Evolutionary conservation across 2,329 filamentous ascomycete genomes (phyloP).

Genomic region (Fusarium luffae): DNA sequence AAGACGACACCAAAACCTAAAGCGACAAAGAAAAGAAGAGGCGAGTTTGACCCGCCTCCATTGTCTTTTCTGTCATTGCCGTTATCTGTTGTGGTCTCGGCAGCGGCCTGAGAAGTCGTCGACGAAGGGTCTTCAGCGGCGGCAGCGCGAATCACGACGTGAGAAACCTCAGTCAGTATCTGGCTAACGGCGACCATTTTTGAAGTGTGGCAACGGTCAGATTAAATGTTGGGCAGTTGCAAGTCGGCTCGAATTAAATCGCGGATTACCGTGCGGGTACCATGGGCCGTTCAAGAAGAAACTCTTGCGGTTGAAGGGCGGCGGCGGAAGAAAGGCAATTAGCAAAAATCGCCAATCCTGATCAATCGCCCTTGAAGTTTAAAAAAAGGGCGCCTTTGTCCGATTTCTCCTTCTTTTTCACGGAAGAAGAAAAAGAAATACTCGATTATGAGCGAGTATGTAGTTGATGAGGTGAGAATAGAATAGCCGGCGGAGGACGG

Average conservation of each 20-base stretch:
- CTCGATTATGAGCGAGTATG: slow-evolving; percentile 28
- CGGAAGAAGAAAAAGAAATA: slow-evolving; percentile 24
- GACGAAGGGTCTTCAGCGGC: slow-evolving; percentile 36
- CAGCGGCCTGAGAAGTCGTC: slow-evolving; percentile 34
- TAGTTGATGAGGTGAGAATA: slow-evolving; percentile 37
- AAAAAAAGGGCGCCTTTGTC: background rate
- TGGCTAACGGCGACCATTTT: slow-evolving; percentile 45
- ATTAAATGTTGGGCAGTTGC: slow-evolving; percentile 30
- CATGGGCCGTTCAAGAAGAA: slow-evolving; percentile 41
- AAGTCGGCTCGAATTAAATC: slow-evolving; percentile 44
- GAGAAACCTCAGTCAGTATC: slow-evolving; percentile 43
- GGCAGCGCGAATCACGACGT: slow-evolving; percentile 41
- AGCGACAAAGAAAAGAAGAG: slow-evolving; percentile 84
- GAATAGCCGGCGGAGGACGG: slow-evolving; percentile 38
- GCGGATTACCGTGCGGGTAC: slow-evolving; percentile 43
- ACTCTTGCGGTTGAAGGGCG: slow-evolving; percentile 32
- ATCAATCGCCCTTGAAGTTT: slow-evolving; percentile 18
- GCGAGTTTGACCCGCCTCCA: slow-evolving; percentile 54
- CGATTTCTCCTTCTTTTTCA: slow-evolving; percentile 7
- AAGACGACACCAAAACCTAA: slow-evolving; percentile 98
- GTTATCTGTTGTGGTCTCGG: slow-evolving; percentile 23
- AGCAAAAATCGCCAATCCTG: slow-evolving; percentile 24
- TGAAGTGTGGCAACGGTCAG: slow-evolving; percentile 23
- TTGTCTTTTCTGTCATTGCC: slow-evolving; percentile 32
- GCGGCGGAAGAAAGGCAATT: slow-evolving; percentile 34